These are phyloP conservation scores for Aureobasidium subglaciale DNA, from an alignment of 2,329 filamentous ascomycete genomes.

Conservation along the genomic window DNA sequence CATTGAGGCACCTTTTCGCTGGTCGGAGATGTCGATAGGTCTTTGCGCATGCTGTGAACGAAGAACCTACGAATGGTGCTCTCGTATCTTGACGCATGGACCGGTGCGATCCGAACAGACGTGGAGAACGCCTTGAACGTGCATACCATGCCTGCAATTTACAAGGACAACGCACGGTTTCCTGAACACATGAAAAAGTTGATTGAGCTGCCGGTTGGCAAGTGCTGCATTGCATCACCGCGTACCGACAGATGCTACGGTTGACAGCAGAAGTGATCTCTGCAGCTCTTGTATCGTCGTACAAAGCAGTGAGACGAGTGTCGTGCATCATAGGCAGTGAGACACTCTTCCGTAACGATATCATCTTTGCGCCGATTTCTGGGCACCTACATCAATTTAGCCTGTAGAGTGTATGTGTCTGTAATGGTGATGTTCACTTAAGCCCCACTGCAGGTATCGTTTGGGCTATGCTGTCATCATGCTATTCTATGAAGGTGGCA, in stretches of 20 bases:
- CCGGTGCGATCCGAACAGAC: slow-evolving; percentile 2
- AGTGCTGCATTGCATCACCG: slow-evolving; percentile 6
- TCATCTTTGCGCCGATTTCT: not conserved
- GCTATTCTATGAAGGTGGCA: not conserved
- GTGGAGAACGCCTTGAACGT: not conserved
- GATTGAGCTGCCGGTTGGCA: not conserved
- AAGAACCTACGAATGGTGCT: not conserved
- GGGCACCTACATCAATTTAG: not conserved
- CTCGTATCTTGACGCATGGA: slow-evolving; percentile 3
- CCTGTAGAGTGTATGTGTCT: not conserved
- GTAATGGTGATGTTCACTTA: not conserved
- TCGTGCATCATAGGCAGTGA: slow-evolving; percentile 6
- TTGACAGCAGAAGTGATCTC: not conserved
- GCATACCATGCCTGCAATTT: not conserved
- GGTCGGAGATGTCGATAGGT: not conserved
- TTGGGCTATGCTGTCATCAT: not conserved
- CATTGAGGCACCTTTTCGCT: not conserved
- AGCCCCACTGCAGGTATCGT: not conserved
- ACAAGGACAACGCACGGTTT: slow-evolving; percentile 4
- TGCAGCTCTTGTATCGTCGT: not conserved
- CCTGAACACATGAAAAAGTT: not conserved
- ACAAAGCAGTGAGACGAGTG: slow-evolving; percentile 5
- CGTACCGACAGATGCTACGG: not conserved
- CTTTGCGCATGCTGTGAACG: not conserved
- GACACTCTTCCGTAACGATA: not conserved